These are phyloP conservation scores for Geotrichum klebahnii DNA, from an alignment of 1,139 yeast species.

Conservation along the genomic window DNA sequence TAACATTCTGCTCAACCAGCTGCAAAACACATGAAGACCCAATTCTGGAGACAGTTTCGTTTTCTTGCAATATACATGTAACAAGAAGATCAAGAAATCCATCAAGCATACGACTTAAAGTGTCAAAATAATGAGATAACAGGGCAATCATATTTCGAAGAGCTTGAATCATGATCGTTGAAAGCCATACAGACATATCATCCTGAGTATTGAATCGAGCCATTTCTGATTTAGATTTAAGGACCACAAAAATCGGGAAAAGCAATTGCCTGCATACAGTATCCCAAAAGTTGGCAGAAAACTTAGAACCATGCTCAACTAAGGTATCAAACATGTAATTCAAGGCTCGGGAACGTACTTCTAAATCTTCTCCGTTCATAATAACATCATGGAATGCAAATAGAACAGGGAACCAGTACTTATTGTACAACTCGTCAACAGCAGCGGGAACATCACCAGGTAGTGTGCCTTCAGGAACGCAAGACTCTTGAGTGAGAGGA, in stretches of 20 bases:
- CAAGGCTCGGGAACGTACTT: slow-evolving; percentile 86
- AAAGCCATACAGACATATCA: slow-evolving; percentile 88
- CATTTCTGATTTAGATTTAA: slow-evolving; percentile 73
- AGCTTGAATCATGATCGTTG: slow-evolving; percentile 94
- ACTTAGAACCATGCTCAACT: slow-evolving; percentile 72
- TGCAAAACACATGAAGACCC: slow-evolving; percentile 87
- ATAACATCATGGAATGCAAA: slow-evolving; percentile 82
- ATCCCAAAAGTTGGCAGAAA: slow-evolving; percentile 77
- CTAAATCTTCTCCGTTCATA: slow-evolving; percentile 91
- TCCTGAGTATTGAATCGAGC: slow-evolving; percentile 65
- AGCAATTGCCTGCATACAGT: slow-evolving; percentile 68
- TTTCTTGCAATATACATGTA: slow-evolving; percentile 92
- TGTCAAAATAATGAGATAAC: slow-evolving; percentile 73
- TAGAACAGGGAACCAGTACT: slow-evolving; percentile 76
- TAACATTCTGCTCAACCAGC: slow-evolving; percentile 67
- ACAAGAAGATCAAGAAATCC: slow-evolving; percentile 74
- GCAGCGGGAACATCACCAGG: slow-evolving; percentile 35
- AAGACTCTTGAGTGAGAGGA: slow-evolving; percentile 20
- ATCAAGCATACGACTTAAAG: slow-evolving; percentile 65
- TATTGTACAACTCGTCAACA: slow-evolving; percentile 43
- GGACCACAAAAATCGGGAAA: slow-evolving; percentile 84
- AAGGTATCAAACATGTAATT: slow-evolving; percentile 76
- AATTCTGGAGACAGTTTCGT: slow-evolving; percentile 91
- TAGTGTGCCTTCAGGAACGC: slow-evolving; percentile 19
- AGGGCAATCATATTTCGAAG: slow-evolving; percentile 81